Base-by-base conservation (phyloP, 1,284 basidiomycete species). In the Pascua guehoae region DNA sequence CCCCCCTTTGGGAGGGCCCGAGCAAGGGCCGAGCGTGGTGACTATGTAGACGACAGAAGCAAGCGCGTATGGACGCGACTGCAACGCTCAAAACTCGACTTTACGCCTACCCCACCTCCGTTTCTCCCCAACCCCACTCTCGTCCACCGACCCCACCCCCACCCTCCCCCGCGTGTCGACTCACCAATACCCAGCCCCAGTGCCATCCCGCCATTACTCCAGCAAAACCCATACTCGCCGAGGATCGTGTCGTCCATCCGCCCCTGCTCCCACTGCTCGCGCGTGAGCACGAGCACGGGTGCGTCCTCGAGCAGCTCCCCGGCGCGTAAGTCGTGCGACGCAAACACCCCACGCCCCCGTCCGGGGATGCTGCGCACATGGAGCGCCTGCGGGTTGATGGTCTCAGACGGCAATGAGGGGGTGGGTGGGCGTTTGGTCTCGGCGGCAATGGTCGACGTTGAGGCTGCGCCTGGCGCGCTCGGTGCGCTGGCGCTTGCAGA, bases 191-290 rank as follows among this genome's bases (percentile, higher is more conserved):
- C 93, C 0, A 95, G 75, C 0, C 89, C 88, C 2, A 98, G 81
- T 0, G 89, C 93, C 88, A 91, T 91, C 2, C 84, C 83, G 0
- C 87, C 87, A 9, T 69, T 66, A 62, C 85, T 83, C 88, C 91
- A 96, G 45, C 84, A 86, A 69, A 94, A 94, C 0, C 89, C 86
- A 71, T 94, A 94, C 50, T 88, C 85, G 63, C 93, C 88, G 14
- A 95, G 78, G 0, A 88, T 76, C 0, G 89, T 94, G 65, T 87
- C 79, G 55, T 71, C 66, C 64, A 77, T 67, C 63, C 76, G 81
- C 54, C 86, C 88, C 8, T 76, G 67, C 47, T 84, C 81, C 71
- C 92, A 92, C 74, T 92, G 89, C 37, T 84, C 80, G 48, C 83
- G 81, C 1, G 79, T 77, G 66, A 95, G 85, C 8, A 96, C 79